Base-by-base conservation (phyloP, 768 basidiomycete species). In the Pisolithus sp. region DNA sequence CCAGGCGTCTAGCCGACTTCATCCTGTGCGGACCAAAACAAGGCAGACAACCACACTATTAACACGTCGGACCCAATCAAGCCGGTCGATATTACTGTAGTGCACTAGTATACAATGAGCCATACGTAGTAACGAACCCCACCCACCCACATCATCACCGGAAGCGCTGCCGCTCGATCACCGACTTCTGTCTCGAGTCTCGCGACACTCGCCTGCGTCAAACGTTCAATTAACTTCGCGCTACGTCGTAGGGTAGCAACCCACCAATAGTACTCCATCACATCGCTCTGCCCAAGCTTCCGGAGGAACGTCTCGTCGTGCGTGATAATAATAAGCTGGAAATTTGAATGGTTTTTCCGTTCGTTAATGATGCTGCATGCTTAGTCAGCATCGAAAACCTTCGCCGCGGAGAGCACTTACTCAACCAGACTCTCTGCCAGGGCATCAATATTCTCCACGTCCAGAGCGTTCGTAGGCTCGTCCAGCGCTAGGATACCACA, bases 401-500 rank as follows among this genome's bases (percentile, higher is more conserved):
- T 23, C 15, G 24, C n/a, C 8, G n/a, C 18, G 46, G 34, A 39
- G 17, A 42, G 5, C 39, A 76, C 90, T 65, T 59, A 95, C 93
- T 94, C 93, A 20, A 94, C 85, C 21, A 99, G 78, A 58, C 93
- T 91, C 21, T 80, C 80, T 4, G 96, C 95, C 17, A 98, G 76
- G 9, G 94, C 93, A 61, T 93, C 89, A 51, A 98, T 95, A 63
- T 97, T 97, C 68, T 97, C 95, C 8, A 84, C 81, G 62, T 99
- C 96, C 45, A 99, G 74, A 26, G 96, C 96, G 55, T 97, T 98
- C 20, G 96, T 98, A 12, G 96, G 96, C 72, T 99, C 96, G 62
- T 99, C 96, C 53, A 99, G 73, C 0, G 96, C 96, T 23, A 99
- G 79, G 57, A 99, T 96, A 18, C 96, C 96, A 68, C 96, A 98